phyloP scores from a whole-genome alignment of 148 eudicot species.

The Rhododendron griersonianum region DNA sequence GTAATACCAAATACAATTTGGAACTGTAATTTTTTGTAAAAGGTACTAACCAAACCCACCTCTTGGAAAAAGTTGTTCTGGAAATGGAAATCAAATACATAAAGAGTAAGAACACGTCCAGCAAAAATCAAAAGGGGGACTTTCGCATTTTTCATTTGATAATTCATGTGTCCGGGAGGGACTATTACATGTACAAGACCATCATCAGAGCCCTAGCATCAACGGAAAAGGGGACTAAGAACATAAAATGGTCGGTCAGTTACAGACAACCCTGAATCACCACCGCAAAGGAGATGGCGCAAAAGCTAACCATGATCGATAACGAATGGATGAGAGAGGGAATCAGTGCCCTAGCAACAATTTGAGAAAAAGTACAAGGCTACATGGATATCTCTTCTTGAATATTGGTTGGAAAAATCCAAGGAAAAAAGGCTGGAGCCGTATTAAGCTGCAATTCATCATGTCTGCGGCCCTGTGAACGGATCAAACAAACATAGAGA shows the following conservation, averaged over 20 bases:
- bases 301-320: neutral
- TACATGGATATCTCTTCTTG: neutral
- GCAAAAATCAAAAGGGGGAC: neutral
- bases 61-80: neutral
- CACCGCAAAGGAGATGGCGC: neutral
- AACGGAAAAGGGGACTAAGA: neutral
- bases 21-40: neutral
- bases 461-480: neutral
- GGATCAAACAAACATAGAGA: neutral
- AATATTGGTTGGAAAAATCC: neutral
- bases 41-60: neutral
- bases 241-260: neutral
- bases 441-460: neutral
- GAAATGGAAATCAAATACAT: neutral
- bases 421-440: neutral
- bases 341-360: neutral
- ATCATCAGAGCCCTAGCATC: neutral
- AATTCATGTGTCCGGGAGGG: too few species aligned
- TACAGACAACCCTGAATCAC: neutral
- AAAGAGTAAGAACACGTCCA: neutral
- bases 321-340: neutral
- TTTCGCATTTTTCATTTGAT: too few species aligned
- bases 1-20: neutral
- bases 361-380: neutral
- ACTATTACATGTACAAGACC: neutral